Conservation (phyloP, 257 asterid species). For the Handroanthus guayacan region DNA sequence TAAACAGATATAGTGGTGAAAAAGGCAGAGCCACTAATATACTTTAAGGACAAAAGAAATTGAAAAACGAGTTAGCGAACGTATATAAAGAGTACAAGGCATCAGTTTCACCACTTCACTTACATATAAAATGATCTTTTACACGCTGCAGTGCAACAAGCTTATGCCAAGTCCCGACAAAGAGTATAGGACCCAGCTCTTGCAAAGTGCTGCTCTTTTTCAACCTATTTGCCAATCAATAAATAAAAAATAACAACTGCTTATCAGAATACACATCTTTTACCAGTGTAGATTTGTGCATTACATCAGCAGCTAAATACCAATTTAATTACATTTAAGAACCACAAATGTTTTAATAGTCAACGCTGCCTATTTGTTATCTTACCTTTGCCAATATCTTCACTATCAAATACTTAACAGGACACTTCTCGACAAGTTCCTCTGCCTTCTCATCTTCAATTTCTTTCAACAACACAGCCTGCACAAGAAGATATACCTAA, state of each 20-base stretch:
- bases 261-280: background rate
- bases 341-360: no score
- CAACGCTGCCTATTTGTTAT: background rate
- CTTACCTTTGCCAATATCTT: constrained; percentile 79
- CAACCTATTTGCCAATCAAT: constrained; percentile 38
- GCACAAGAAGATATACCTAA: constrained; percentile 2
- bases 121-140: constrained; percentile 78
- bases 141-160: constrained; percentile 59
- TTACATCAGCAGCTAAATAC: no score
- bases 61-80: background rate
- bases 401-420: constrained; percentile 87
- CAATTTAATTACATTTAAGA: no score
- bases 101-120: constrained; percentile 35
- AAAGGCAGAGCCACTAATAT: background rate
- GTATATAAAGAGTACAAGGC: background rate
- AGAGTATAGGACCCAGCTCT: constrained; percentile 71
- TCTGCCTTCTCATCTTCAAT: constrained; percentile 76
- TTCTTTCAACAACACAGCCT: constrained; percentile 79
- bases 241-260: background rate
- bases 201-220: constrained; percentile 62
- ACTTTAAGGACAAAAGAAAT: background rate
- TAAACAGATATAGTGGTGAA: no score
- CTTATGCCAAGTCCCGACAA: constrained; percentile 73
- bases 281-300: background rate
- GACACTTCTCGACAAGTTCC: constrained; percentile 83